Evolutionary conservation across 495 filamentous ascomycete species (phyloP).

Genomic region (Sporormia fimetaria): DNA sequence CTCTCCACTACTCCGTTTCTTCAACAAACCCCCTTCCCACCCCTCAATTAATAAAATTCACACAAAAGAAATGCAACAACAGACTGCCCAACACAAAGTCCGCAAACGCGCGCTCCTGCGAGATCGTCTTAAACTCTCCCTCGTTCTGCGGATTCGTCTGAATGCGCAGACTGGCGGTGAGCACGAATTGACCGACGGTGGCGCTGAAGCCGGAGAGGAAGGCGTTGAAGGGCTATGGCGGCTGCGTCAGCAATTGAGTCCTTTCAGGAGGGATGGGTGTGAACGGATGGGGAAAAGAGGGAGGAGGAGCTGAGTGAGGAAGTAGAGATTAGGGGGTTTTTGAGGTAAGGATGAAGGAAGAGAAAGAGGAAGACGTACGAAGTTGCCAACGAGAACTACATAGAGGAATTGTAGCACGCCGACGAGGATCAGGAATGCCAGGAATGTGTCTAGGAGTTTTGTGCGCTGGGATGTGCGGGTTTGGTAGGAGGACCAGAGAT

Average conservation of each 20-base stretch:
- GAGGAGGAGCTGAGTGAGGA: background rate
- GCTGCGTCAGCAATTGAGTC: background rate
- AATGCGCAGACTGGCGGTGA: slow-evolving; percentile 82
- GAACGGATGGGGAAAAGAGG: background rate
- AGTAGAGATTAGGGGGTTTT: background rate
- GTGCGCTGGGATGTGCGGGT: slow-evolving; percentile 75
- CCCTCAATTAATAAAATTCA: slow-evolving; percentile 86
- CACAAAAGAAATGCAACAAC: slow-evolving; percentile 96
- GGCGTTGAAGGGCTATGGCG: slow-evolving; percentile 99
- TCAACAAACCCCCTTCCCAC: slow-evolving; percentile 1
- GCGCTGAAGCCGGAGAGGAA: slow-evolving; percentile 92
- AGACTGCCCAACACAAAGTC: slow-evolving; percentile 92
- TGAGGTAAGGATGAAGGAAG: background rate
- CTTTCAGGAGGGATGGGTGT: background rate
- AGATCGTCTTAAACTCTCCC: slow-evolving; percentile 54
- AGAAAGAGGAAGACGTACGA: slow-evolving; percentile 48
- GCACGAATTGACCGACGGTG: slow-evolving; percentile 93
- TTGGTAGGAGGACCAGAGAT: slow-evolving; percentile 64
- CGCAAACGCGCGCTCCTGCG: slow-evolving; percentile 80
- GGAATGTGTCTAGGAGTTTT: slow-evolving; percentile 84
- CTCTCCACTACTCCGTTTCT: background rate
- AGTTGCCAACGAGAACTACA: slow-evolving; percentile 85
- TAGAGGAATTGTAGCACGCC: slow-evolving; percentile 89
- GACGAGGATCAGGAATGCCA: slow-evolving; percentile 77
- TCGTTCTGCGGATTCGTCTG: slow-evolving; percentile 76